Evolutionary conservation across 2,329 filamentous ascomycete genomes (phyloP).

Genomic region (Penicillium sp.): DNA sequence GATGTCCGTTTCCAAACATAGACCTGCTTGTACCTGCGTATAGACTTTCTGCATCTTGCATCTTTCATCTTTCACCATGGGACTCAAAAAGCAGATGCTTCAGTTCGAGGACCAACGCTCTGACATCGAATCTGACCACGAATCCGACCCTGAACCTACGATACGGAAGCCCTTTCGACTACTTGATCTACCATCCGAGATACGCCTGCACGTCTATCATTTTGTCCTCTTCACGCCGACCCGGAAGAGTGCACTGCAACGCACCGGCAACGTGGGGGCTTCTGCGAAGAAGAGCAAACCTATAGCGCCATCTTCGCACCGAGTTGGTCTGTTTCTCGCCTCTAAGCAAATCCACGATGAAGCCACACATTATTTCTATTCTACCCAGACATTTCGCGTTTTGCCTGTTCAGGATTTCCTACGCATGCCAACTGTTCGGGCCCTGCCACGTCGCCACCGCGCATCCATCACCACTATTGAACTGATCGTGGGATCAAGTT

Average conservation of each 20-base stretch:
- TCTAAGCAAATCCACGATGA: constrained; percentile 53
- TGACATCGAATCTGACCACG: constrained; percentile 15
- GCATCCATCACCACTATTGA: constrained; percentile 56
- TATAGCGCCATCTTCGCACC: constrained; percentile 36
- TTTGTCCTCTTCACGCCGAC: constrained; percentile 44
- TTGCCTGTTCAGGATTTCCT: constrained; percentile 56
- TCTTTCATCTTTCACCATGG: constrained; percentile 18
- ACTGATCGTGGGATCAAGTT: constrained; percentile 61
- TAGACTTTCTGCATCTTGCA: constrained; percentile 21
- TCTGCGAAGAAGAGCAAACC: constrained; percentile 39
- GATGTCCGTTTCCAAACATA: constrained; percentile 13
- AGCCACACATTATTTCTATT: constrained; percentile 54
- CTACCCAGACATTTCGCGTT: constrained; percentile 54
- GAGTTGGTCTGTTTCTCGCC: constrained; percentile 43
- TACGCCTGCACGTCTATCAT: constrained; percentile 54
- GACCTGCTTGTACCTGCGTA: constrained; percentile 18
- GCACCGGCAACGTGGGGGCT: constrained; percentile 37
- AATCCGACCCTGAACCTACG: constrained; percentile 20
- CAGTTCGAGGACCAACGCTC: constrained; percentile 16
- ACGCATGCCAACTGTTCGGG: constrained; percentile 46
- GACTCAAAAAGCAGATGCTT: constrained; percentile 19
- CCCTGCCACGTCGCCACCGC: constrained; percentile 55
- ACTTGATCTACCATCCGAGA: constrained; percentile 56
- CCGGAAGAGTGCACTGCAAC: constrained; percentile 27
- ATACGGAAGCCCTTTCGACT: constrained; percentile 48